Evolutionary conservation across 2,329 filamentous ascomycete species (phyloP).

Genomic region (Teratosphaeria epicoccoides): DNA sequence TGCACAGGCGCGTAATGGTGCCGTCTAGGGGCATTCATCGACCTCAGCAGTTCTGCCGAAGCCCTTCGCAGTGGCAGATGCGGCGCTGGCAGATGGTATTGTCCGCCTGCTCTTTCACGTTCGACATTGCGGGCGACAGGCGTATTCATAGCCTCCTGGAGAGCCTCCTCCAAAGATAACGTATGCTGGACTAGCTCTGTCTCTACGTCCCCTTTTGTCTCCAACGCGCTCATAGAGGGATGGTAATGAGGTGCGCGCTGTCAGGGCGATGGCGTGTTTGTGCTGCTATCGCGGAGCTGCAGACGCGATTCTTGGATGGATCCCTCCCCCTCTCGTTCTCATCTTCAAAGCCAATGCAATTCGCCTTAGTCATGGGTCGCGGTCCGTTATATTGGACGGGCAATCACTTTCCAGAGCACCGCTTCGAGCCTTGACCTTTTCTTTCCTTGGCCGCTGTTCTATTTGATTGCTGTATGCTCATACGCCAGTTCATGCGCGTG

Average conservation of each 20-base stretch:
- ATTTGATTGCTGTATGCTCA: not conserved
- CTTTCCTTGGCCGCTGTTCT: not conserved
- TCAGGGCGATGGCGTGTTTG: not conserved
- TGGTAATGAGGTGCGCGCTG: not conserved
- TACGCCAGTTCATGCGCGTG: not conserved
- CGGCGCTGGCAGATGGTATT: conserved; percentile 30
- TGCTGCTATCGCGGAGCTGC: not conserved
- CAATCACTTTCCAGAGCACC: not conserved
- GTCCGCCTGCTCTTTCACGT: conserved; percentile 59
- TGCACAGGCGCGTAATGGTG: conserved; percentile 13
- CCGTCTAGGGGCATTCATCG: conserved; percentile 15
- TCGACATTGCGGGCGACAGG: conserved; percentile 31
- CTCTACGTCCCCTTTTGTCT: not conserved
- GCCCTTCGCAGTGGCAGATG: conserved; percentile 32
- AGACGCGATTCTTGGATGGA: not conserved
- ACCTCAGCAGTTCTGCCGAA: conserved; percentile 30
- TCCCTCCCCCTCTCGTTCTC: not conserved
- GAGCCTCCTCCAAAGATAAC: conserved; percentile 16
- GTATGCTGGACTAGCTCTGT: conserved; percentile 7
- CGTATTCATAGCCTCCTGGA: conserved; percentile 19
- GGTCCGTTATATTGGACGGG: not conserved
- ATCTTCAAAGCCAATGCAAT: not conserved
- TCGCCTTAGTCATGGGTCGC: not conserved
- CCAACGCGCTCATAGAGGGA: conserved; percentile 3
- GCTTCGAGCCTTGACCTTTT: not conserved